These are phyloP conservation scores for Cystobasidium sp. DNA, from an alignment of 1,284 basidiomycete species.

Conservation along the genomic window DNA sequence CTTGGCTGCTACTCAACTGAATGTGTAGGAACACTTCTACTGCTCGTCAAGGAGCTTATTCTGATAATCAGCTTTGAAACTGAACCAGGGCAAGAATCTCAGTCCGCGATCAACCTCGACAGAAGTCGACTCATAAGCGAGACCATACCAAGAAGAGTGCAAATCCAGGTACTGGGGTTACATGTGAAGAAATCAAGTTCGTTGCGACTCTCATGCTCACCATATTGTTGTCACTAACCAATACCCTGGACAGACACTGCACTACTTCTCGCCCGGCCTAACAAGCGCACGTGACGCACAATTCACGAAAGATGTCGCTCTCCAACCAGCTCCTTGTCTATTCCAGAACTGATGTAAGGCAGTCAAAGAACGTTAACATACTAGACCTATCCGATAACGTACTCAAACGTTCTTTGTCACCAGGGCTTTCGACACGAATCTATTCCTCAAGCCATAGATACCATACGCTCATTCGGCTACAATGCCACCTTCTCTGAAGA, in stretches of 20 bases:
- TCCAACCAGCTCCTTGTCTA: constrained; percentile 31
- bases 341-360: constrained; percentile 28
- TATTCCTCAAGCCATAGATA: constrained; percentile 35
- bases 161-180: no score
- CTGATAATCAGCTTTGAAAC: background rate
- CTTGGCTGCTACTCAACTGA: no score
- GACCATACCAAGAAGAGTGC: no score
- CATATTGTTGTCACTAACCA: no score
- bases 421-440: constrained; percentile 42
- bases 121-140: background rate
- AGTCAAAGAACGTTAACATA: background rate
- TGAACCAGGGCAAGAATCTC: background rate
- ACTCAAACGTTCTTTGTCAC: background rate
- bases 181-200: no score
- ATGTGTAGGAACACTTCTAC: background rate
- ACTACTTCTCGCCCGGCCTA: background rate
- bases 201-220: no score
- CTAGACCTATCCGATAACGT: background rate
- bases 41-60: background rate
- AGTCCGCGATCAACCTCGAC: background rate
- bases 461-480: constrained; percentile 37
- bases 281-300: constrained; percentile 24
- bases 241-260: no score
- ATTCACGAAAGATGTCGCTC: constrained; percentile 13
- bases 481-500: constrained; percentile 43